These are phyloP conservation scores for Vigna trinervia DNA, from an alignment of 306 rosid genomes.

Conservation along the genomic window DNA sequence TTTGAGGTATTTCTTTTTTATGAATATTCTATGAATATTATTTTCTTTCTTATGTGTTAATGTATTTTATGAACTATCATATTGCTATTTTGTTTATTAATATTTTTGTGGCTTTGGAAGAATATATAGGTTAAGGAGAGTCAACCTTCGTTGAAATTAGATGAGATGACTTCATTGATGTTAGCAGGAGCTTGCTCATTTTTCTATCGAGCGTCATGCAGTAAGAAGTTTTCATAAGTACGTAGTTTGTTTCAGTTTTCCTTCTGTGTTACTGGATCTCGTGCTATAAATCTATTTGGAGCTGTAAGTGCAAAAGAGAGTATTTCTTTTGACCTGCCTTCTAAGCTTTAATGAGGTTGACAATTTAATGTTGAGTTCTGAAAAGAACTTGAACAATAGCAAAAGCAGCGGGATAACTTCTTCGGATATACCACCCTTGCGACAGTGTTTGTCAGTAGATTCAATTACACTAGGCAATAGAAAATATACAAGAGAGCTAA, in stretches of 20 bases:
- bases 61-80: too few relatives aligned
- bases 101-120: too few relatives aligned
- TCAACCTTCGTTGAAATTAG: not conserved
- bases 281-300: not conserved
- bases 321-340: slow-evolving; percentile 31
- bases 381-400: slow-evolving; percentile 61
- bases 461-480: slow-evolving; percentile 66
- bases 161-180: not conserved
- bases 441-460: slow-evolving; percentile 77
- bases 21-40: too few relatives aligned
- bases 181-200: not conserved
- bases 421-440: slow-evolving; percentile 76
- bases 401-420: slow-evolving; percentile 51
- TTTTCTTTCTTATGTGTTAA: too few relatives aligned
- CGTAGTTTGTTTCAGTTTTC: slow-evolving; percentile 22
- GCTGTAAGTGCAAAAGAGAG: slow-evolving; percentile 32
- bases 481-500: slow-evolving; percentile 66
- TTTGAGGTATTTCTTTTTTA: too few relatives aligned
- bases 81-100: too few relatives aligned
- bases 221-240: not conserved
- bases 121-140: not conserved
- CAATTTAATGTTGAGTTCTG: slow-evolving; percentile 66
- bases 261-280: not conserved
- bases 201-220: not conserved
- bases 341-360: slow-evolving; percentile 40